Conservation (phyloP, 192 early-diverging fungal species). For the Podila epicladia region DNA sequence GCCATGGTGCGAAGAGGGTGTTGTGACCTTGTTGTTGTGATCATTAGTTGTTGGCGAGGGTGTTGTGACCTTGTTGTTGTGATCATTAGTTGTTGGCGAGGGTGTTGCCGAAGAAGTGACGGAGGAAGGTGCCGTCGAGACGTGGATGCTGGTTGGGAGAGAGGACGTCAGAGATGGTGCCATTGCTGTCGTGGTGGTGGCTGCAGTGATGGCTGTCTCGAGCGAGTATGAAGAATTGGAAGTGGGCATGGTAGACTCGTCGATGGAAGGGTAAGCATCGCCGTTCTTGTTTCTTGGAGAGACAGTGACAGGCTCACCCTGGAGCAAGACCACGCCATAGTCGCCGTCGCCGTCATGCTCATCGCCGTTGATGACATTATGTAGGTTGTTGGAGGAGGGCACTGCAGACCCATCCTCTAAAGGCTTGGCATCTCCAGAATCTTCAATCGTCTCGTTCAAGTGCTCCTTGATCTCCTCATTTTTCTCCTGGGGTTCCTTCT, state of each 20-base stretch:
- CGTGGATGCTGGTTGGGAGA: background rate
- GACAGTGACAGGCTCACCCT: constrained; percentile 5
- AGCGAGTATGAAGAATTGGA: background rate
- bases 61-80: background rate
- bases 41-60: background rate
- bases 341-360: constrained; percentile 13
- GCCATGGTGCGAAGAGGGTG: background rate
- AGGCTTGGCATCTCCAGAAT: background rate
- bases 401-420: background rate
- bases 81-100: background rate
- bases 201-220: background rate
- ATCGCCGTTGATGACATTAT: background rate
- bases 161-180: background rate
- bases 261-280: background rate
- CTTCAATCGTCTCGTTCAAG: background rate
- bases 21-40: background rate
- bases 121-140: background rate
- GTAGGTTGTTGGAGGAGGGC: background rate
- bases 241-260: background rate
- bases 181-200: background rate
- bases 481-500: background rate
- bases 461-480: background rate
- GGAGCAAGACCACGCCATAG: constrained; percentile 9
- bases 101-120: background rate
- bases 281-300: background rate